Evolutionary conservation across 2,329 filamentous ascomycete genomes (phyloP), one percentile per base, ranked within the genome.

Genomic region (Tolypocladium ophioglossoides): DNA sequence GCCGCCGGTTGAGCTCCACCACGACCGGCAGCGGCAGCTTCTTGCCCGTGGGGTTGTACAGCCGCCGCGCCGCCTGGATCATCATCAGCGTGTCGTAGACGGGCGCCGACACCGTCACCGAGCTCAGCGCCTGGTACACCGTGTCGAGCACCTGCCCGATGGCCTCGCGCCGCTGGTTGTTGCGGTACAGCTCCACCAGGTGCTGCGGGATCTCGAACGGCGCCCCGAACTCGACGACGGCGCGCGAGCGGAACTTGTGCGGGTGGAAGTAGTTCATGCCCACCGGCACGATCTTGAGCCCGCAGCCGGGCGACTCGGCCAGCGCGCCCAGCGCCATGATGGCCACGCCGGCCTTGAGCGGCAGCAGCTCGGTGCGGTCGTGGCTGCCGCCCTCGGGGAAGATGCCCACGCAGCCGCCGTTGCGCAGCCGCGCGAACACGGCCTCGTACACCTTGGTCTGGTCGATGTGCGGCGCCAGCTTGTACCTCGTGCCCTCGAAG

Each of bases 231-330:
- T 99, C 94, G 56, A 97, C 85, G 5, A 99, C 92, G 38, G 92
- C 94, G 67, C 94, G 83, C 59, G 92, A 97, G 48, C 92, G 87
- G 72, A 99, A 99, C 70, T 97, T 99, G 78, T 99, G 92, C 0
- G 92, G 89, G 71, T 97, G 92, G 73, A 99, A 99, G 72, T 99
- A 99, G 72, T 99, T 99, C 92, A 99, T 96, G 63, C 92, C 92
- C 52, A 94, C 91, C 4, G 94, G 94, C 27, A 99, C 89, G 63
- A 99, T 96, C 71, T 91, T 95, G 57, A 99, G 76, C 34, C 89
- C 90, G 66, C 89, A 96, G 59, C 92, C 79, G 3, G 91, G 91
- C 57, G 91, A 84, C 54, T 90, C 85, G 6, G 89, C 90, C 52
- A 97, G 77, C 1, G 94, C 87, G 40, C 92, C 92, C 38, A 99